A percentile compares a stretch with the other conserved stretches of the same genome.
Conservation (phyloP, 2,329 filamentous ascomycete species). For the Hysterium pulicare region DNA sequence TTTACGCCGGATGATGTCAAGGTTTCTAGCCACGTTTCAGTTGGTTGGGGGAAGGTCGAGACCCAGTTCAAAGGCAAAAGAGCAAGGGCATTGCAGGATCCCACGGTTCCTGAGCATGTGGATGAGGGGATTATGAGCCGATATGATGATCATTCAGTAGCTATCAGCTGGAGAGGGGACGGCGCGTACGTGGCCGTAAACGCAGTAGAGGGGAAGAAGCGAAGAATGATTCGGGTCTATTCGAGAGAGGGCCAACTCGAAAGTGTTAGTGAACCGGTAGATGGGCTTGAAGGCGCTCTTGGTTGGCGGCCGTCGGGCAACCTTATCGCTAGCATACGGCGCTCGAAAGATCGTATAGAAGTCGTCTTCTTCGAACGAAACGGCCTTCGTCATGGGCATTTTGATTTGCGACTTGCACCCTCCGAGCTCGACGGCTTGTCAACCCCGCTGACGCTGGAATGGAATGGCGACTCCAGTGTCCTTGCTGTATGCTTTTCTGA, state of each 20-base stretch:
- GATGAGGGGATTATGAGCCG: conserved; percentile 76
- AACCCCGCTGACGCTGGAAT: conserved; percentile 65
- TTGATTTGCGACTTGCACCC: conserved; percentile 67
- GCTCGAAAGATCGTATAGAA: conserved; percentile 65
- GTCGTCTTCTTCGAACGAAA: conserved; percentile 97
- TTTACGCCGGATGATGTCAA: conserved; percentile 75
- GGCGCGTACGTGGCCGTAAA: conserved; percentile 88
- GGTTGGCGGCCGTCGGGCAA: conserved; percentile 93
- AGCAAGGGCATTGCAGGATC: conserved; percentile 81
- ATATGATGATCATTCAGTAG: conserved; percentile 67
- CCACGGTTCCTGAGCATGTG: conserved; percentile 88
- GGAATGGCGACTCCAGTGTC: conserved; percentile 91
- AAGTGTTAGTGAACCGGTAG: conserved; percentile 90
- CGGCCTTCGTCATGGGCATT: conserved; percentile 93
- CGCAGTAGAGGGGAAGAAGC: conserved; percentile 63
- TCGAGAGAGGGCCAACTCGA: conserved; percentile 87
- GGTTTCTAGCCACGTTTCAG: conserved; percentile 88
- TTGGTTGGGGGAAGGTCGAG: conserved; percentile 97
- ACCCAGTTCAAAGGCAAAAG: conserved; percentile 95
- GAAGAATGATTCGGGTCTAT: conserved; percentile 84
- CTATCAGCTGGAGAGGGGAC: conserved; percentile 91
- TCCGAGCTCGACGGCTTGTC: conserved; percentile 56
- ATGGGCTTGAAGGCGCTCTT: conserved; percentile 79
- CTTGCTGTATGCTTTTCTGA: conserved; percentile 75
- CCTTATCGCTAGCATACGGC: conserved; percentile 80